phyloP scores from a whole-genome alignment of 140 eudicot genomes.

The Ambrosia hybrid region DNA sequence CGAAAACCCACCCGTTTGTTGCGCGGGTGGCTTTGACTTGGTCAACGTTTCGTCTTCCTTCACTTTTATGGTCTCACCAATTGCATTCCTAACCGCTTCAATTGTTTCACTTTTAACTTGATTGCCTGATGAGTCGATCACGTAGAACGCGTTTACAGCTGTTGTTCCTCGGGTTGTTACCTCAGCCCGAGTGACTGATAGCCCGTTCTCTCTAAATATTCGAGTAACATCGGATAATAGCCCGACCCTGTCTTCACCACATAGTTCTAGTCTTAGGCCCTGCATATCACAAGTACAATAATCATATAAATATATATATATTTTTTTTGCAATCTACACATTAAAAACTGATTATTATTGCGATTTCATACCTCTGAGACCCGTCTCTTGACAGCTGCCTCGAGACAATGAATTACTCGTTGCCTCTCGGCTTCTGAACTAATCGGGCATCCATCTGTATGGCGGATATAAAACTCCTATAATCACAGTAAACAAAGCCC shows the following conservation, averaged over 20 bases:
- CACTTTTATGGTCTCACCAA: constrained; percentile 55
- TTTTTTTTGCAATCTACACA: neutral
- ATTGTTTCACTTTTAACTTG: constrained; percentile 59
- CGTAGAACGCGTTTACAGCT: constrained; percentile 71
- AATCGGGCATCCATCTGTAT: constrained; percentile 76
- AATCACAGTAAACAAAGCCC: neutral
- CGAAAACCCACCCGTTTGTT: constrained; percentile 56
- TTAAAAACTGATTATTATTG: neutral
- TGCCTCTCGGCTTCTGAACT: constrained; percentile 87
- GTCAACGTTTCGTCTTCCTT: constrained; percentile 44
- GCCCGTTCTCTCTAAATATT: constrained; percentile 81
- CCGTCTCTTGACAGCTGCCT: constrained; percentile 82
- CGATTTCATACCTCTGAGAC: constrained; percentile 53
- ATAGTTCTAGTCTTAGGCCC: constrained; percentile 77
- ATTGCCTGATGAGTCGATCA: constrained; percentile 65
- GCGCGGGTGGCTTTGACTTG: constrained; percentile 29
- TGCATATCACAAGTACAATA: constrained; percentile 27
- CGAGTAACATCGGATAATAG: constrained; percentile 78
- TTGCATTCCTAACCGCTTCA: constrained; percentile 66
- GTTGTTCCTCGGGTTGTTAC: constrained; percentile 71
- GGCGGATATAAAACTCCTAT: constrained; percentile 75
- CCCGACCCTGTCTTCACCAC: constrained; percentile 71
- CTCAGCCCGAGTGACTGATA: constrained; percentile 79
- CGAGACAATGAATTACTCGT: constrained; percentile 68
- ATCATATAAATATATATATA: neutral